These are phyloP conservation scores for Melanogaster broomeanus DNA, from an alignment of 768 basidiomycete genomes.

Conservation along the genomic window DNA sequence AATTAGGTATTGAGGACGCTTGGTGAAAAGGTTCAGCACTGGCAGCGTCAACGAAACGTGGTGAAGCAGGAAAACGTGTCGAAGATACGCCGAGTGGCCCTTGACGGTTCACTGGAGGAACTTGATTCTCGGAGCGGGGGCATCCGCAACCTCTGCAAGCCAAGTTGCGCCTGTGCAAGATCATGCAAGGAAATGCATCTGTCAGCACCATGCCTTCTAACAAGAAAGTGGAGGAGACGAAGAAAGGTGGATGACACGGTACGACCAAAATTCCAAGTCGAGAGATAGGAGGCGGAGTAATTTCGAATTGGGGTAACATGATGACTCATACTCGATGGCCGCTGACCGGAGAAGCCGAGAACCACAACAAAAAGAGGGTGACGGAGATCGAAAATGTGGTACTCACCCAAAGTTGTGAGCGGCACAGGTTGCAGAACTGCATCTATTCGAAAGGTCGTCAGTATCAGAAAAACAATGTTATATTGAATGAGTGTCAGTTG, in stretches of 20 bases:
- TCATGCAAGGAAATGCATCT: slow-evolving; percentile 49
- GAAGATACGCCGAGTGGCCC: slow-evolving; percentile 20
- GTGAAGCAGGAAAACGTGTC: slow-evolving; percentile 24
- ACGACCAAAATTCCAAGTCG: slow-evolving; percentile 4
- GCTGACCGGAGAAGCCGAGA: not conserved
- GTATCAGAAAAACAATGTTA: slow-evolving; percentile 2
- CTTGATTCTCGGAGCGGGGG: slow-evolving; percentile 46
- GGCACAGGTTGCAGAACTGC: slow-evolving; percentile 65
- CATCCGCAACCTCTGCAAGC: slow-evolving; percentile 78
- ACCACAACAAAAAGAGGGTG: slow-evolving; percentile 1
- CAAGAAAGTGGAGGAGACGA: slow-evolving; percentile 13
- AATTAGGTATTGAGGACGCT: slow-evolving; percentile 23
- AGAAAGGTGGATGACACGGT: not conserved
- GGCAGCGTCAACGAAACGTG: slow-evolving; percentile 21
- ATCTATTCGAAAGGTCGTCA: slow-evolving; percentile 43
- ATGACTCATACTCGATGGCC: slow-evolving; percentile 14
- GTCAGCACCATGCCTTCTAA: slow-evolving; percentile 41
- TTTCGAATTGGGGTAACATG: slow-evolving; percentile 25
- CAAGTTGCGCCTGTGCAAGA: slow-evolving; percentile 68
- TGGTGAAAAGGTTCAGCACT: slow-evolving; percentile 17
- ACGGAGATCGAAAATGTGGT: slow-evolving; percentile 8
- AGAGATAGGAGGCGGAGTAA: slow-evolving; percentile 30
- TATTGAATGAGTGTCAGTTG: slow-evolving; percentile 15
- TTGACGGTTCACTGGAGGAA: slow-evolving; percentile 34
- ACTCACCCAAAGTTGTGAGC: slow-evolving; percentile 88